Evolutionary conservation across 768 basidiomycete genomes (phyloP), one percentile per base, ranked within the genome.

Genomic region (Amylocystis lapponica): DNA sequence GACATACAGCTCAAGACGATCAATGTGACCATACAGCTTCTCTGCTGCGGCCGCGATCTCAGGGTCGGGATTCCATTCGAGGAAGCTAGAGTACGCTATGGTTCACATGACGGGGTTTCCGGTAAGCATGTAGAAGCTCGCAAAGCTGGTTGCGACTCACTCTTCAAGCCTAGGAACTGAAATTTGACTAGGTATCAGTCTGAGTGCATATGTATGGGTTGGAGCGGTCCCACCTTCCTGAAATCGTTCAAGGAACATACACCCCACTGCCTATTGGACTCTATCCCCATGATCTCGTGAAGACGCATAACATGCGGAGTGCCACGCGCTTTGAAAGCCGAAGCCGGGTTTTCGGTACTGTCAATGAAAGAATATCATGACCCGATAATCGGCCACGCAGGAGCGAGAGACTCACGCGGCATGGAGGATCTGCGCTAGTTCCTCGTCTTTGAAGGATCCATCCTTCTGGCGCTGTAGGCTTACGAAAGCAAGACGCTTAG

Each of bases 211-310:
- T 19, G 17, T 46, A 25, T 9, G 2, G 16, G 5, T 27, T 9
- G 4, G 19, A 12, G 31, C 16, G 22, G 22, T 16, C 62, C 41
- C 47, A 72, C 76, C 70, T 72, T 80, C 43, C 88, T 70, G 64
- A 92, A 92, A 47, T 91, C 88, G 49, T 92, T 92, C 48, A 92
- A 59, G 2, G 83, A 81, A 57, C 88, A 91, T 16, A 83, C 79
- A 36, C 87, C 88, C 88, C 88, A 93, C 17, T 57, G 50, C 23
- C 89, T 75, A 55, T 76, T 83, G 45, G 82, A 71, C 52, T 85
- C 79, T 35, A 92, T 90, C 31, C 86, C 86, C 85, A 92, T 84
- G 30, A 90, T 70, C 58, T 93, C 90, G 48, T 89, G 76, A 20
- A 89, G 56, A 32, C 74, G 78, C 81, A 91, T 85, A 36, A 74